These are phyloP conservation scores for Papiliotrema fonsecae DNA, from an alignment of 1,284 basidiomycete species.

Conservation along the genomic window DNA sequence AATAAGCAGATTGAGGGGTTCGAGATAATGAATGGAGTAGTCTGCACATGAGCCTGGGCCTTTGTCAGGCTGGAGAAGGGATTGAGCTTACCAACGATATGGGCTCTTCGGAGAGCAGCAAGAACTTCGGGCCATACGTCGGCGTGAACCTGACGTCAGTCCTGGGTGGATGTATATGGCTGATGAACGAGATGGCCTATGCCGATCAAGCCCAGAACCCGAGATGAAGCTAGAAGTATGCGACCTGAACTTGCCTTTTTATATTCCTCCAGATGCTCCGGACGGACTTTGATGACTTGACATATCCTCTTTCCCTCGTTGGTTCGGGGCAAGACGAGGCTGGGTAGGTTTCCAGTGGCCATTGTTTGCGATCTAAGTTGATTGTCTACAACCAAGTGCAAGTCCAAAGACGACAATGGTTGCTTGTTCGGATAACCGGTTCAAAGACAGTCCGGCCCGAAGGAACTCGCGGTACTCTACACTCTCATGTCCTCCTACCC, in stretches of 20 bases:
- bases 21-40: conserved; percentile 69
- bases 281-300: conserved; percentile 71
- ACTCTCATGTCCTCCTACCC: conserved; percentile 16
- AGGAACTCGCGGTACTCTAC: neutral
- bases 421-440: neutral
- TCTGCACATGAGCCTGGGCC: conserved; percentile 45
- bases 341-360: conserved; percentile 12
- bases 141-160: conserved; percentile 53
- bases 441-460: neutral
- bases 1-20: conserved; percentile 58
- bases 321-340: conserved; percentile 38
- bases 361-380: conserved; percentile 1
- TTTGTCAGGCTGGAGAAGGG: neutral
- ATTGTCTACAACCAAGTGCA: neutral
- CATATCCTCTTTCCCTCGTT: conserved; percentile 60
- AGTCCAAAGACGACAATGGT: neutral
- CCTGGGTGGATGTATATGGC: neutral
- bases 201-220: too few species aligned
- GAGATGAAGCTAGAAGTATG: too few species aligned
- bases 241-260: too few species aligned
- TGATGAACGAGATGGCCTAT: neutral
- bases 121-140: conserved; percentile 68
- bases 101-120: conserved; percentile 59
- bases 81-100: conserved; percentile 52
- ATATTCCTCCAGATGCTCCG: conserved; percentile 62